These are phyloP conservation scores for Penicillium waksmanii DNA, from an alignment of 495 filamentous ascomycete species.

Conservation along the genomic window DNA sequence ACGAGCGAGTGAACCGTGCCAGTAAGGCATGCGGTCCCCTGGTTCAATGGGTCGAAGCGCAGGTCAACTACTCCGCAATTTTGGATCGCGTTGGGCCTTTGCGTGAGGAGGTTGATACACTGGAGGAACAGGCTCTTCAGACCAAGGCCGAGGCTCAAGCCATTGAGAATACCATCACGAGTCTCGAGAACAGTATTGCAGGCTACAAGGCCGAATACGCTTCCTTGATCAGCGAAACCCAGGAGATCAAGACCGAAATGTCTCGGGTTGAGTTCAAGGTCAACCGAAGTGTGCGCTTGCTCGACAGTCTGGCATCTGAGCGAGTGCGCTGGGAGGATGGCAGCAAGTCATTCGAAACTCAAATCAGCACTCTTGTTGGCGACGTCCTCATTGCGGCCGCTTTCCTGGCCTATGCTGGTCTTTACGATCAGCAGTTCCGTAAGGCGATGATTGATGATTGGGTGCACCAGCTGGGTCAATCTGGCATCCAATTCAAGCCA, in stretches of 20 bases:
- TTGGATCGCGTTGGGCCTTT: conserved; percentile 92
- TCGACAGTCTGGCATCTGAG: conserved; percentile 94
- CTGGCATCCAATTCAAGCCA: conserved; percentile 88
- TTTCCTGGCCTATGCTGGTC: conserved; percentile 96
- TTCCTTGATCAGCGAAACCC: conserved; percentile 92
- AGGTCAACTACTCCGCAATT: conserved; percentile 97
- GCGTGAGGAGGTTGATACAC: conserved; percentile 82
- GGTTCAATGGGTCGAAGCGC: conserved; percentile 96
- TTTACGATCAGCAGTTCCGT: conserved; percentile 97
- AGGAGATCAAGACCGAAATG: conserved; percentile 98
- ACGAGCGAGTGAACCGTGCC: conserved; percentile 91
- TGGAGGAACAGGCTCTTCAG: conserved; percentile 86
- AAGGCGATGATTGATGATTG: conserved; percentile 98
- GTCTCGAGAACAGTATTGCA: conserved; percentile 86
- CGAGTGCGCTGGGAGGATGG: conserved; percentile 91
- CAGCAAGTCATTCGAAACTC: conserved; percentile 96
- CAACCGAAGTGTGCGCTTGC: conserved; percentile 88
- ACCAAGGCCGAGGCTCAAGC: conserved; percentile 94
- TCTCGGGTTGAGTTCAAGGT: conserved; percentile 95
- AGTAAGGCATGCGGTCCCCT: conserved; percentile 96
- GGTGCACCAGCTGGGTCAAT: conserved; percentile 86
- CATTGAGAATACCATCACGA: conserved; percentile 82
- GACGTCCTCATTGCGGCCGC: conserved; percentile 94
- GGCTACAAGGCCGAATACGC: conserved; percentile 98
- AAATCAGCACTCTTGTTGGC: conserved; percentile 94